Base-by-base conservation (phyloP, 345 rosid species). In the Gynandropsis gynandra region DNA sequence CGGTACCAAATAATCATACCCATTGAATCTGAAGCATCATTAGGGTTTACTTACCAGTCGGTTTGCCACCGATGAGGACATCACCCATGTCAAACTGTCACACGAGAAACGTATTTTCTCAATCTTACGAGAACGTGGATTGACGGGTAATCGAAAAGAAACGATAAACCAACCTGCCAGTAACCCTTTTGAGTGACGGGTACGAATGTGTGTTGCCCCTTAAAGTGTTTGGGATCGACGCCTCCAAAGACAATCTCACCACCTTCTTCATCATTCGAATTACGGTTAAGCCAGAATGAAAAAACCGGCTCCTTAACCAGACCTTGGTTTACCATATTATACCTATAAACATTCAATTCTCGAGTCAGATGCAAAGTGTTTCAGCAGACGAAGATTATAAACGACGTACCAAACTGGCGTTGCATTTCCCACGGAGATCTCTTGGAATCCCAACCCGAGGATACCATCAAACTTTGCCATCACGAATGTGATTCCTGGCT, bases 241-340 rank as follows among this genome's bases (percentile, higher is more conserved):
- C 96, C 98, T 9, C 96, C 98, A 56, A 90, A 84, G 32, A 90
- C 89, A 71, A 90, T 67, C 67, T 90, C 85, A 66, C 96, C 96
- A 33, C 98, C 98, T 67, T 82, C 77, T 49, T 64, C 78, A 39
- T 76, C 96, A 17, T 79, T 67, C 46, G 64, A 50, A 62, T 87
- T 65, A 52, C 96, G 93, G 73, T 87, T 92, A 46, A 87, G 73
- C 96, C 95, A 92, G 56, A 92, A 92, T 9, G 96, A 87, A 66
- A 92, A 90, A 10, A 87, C 69, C 0, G 87, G 87, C 18, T 92
- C 95, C 62, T 76, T 79, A 31, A 82, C 72, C 48, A 87, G 77
- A 52, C 87, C 95, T 70, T 84, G 93, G 9, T 73, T 59, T 9
- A 87, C 47, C 95, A 87, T 87, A 66, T 82, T 87, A 62, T 87